Evolutionary conservation across 1,284 basidiomycete genomes (phyloP), one percentile per base, ranked within the genome.

Genomic region (Volvariella volvacea): DNA sequence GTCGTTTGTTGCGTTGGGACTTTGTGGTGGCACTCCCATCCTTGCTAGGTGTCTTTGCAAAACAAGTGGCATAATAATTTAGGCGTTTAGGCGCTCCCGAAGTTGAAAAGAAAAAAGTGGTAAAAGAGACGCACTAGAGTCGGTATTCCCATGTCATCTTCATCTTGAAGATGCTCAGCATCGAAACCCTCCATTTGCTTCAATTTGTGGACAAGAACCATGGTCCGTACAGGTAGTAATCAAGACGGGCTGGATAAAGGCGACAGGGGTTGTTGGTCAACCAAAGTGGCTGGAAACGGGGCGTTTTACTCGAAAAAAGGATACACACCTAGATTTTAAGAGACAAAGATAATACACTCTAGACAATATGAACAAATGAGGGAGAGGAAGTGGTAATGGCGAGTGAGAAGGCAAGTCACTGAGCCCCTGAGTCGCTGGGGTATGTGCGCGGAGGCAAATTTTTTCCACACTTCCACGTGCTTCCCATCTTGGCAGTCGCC

Each of bases 401-500:
- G 14, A 36, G 34, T 15, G 34, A 36, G 34, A 36, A 36, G 34
- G 14, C 34, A 36, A 36, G 34, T 28, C 34, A 41, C 33, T 39
- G 38, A 56, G 53, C 53, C 56, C 56, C 56, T 56, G 53, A 56
- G 50, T 52, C 38, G 36, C 34, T 30, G 31, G 41, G 42, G 32
- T 38, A 45, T 43, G 41, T 47, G 22, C 44, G 47, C 53, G 55
- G 53, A 56, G 47, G 53, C 45, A 50, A 50, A 49, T 57, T 56
- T 55, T 50, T 31, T 46, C 41, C 49, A 22, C 48, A 53, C 51
- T 25, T 39, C 46, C 55, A 57, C 54, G 55, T 57, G 55, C 16
- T 34, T 36, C n/a, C 34, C 34, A 15, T 6, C 34, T 36, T 36
- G 34, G 34, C 34, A 36, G 25, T n/a, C 34, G 34, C 34, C 14